phyloP scores from a whole-genome alignment of 306 rosid genomes.

The Luffa acutangula region DNA sequence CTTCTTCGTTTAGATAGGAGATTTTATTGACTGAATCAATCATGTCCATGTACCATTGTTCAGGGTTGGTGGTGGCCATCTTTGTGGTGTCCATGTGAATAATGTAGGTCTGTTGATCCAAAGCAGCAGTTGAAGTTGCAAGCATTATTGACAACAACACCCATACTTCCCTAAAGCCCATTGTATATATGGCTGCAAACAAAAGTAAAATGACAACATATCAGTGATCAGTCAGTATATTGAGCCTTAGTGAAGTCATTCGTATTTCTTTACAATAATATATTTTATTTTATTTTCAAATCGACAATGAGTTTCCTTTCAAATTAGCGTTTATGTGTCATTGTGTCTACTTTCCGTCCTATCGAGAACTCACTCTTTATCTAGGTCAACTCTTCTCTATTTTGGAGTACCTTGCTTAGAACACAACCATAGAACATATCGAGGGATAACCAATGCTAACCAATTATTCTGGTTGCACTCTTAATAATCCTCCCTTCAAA shows the following conservation, averaged over 20 bases:
- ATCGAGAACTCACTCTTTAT: no score
- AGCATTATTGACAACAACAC: slow-evolving; percentile 29
- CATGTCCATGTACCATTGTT: slow-evolving; percentile 34
- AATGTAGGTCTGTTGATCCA: slow-evolving; percentile 39
- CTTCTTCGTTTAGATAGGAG: slow-evolving; percentile 15
- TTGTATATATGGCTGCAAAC: slow-evolving; percentile 23
- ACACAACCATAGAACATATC: no score
- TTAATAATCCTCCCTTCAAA: no score
- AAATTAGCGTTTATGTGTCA: no score
- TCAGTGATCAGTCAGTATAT: background rate
- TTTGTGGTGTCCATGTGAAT: slow-evolving; percentile 54
- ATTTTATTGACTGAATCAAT: slow-evolving; percentile 37
- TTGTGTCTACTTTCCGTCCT: no score
- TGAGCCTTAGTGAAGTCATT: background rate
- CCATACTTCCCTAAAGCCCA: slow-evolving; percentile 24
- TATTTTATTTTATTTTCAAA: no score
- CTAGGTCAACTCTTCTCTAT: no score
- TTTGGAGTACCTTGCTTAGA: no score
- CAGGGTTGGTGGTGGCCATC: slow-evolving; percentile 21
- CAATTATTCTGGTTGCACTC: no score
- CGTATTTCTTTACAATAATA: no score
- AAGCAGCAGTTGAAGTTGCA: slow-evolving; percentile 26
- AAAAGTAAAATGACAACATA: background rate
- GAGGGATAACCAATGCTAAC: no score
- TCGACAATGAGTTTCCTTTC: no score